Conservation (phyloP, 192 early-diverging fungal genomes). For the Coemansia sp. region DNA sequence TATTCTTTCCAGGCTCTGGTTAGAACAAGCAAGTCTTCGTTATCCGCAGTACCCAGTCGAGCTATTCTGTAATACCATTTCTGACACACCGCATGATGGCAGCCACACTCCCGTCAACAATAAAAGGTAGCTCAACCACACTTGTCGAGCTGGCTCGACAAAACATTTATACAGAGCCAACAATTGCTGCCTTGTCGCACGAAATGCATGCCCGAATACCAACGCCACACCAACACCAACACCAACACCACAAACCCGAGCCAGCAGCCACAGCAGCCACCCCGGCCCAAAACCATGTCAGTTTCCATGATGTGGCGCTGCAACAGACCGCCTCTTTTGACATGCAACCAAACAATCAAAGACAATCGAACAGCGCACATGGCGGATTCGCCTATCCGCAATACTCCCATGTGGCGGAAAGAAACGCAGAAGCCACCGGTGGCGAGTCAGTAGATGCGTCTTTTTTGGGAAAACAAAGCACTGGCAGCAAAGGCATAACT, state of each 20-base stretch:
- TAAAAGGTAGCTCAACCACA: slow-evolving; percentile 7
- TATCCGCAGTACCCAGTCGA: background rate
- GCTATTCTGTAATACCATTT: background rate
- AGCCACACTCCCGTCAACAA: background rate
- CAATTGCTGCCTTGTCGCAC: slow-evolving; percentile 7
- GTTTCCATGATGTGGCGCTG: background rate
- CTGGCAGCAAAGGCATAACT: background rate
- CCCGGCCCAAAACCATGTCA: background rate
- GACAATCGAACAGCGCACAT: background rate
- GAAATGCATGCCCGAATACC: background rate
- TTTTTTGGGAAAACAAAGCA: background rate
- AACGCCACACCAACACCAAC: background rate
- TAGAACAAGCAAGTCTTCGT: background rate
- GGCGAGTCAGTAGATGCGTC: background rate
- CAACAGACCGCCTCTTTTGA: background rate
- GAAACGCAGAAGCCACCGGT: background rate
- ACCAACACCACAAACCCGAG: background rate
- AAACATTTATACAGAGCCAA: slow-evolving; percentile 10
- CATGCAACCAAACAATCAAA: background rate
- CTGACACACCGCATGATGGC: background rate
- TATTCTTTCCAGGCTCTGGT: background rate
- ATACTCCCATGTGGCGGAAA: background rate
- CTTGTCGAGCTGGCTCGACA: slow-evolving; percentile 20
- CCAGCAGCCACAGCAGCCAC: background rate
- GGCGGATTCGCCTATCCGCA: background rate